A percentile compares a stretch with the other conserved stretches of the same genome.
phyloP scores from a whole-genome alignment of 805 yeast species.

The Kuraishia capsulata region DNA sequence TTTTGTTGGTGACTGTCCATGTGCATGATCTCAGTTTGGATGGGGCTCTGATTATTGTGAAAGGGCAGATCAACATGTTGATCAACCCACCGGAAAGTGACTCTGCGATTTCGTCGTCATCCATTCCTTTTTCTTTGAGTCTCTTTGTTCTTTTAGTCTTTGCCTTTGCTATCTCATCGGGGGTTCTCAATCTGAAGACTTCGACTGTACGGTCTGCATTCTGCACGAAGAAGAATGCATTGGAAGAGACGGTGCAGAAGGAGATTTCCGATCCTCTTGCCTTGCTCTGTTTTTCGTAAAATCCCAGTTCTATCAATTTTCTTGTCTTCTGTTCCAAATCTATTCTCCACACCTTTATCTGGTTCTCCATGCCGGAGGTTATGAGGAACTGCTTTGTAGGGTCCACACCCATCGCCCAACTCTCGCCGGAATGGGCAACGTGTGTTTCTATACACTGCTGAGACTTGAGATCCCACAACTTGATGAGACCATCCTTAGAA shows the following conservation, averaged over 20 bases:
- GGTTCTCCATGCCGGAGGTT: conserved; percentile 76
- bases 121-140: conserved; percentile 59
- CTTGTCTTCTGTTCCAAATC: conserved; percentile 43
- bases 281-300: conserved; percentile 67
- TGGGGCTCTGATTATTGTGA: conserved; percentile 54
- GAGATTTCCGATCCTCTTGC: conserved; percentile 55
- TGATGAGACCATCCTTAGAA: conserved; percentile 84
- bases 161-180: conserved; percentile 73
- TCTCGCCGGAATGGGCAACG: conserved; percentile 86
- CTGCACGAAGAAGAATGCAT: conserved; percentile 56
- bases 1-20: conserved; percentile 48
- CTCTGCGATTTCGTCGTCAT: conserved; percentile 48
- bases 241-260: conserved; percentile 31
- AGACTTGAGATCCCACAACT: conserved; percentile 86
- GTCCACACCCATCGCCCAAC: conserved; percentile 70
- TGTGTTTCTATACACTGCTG: conserved; percentile 93
- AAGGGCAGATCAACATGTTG: conserved; percentile 57
- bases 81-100: conserved; percentile 38
- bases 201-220: conserved; percentile 79
- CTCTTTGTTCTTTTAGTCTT: conserved; percentile 70
- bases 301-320: conserved; percentile 51
- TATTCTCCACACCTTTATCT: conserved; percentile 76
- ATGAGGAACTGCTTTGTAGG: conserved; percentile 30
- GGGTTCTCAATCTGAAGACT: conserved; percentile 64
- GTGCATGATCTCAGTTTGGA: conserved; percentile 50